Conservation (phyloP, 148 eudicot genomes). For the Fagopyrum esculentum region DNA sequence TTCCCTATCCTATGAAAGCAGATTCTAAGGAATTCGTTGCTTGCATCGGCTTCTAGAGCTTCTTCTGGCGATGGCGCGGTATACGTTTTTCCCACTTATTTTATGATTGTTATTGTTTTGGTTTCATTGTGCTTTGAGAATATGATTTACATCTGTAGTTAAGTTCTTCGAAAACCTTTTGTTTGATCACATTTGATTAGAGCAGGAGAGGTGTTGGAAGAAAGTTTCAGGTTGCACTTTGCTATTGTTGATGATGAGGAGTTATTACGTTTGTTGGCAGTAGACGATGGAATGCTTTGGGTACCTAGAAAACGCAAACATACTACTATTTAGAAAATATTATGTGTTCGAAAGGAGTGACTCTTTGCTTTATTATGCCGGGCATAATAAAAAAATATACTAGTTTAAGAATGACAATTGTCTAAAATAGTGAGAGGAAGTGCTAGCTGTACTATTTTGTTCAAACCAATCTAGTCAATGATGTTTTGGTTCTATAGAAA, state of each 20-base stretch:
- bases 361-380: not conserved
- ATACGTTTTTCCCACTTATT: not conserved
- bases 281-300: not conserved
- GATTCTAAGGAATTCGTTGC: conserved; percentile 22
- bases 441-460: not conserved
- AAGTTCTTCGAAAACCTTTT: not conserved
- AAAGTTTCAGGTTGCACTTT: not conserved
- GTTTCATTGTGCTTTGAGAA: not conserved
- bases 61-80: conserved; percentile 6
- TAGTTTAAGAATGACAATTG: not conserved
- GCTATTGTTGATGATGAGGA: not conserved
- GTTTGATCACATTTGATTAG: not conserved
- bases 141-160: not conserved
- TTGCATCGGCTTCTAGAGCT: conserved; percentile 7
- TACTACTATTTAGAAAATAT: not conserved
- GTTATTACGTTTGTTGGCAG: not conserved
- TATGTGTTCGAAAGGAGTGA: not conserved
- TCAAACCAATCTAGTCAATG: not conserved
- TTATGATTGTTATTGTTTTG: not conserved
- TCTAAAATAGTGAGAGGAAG: not conserved
- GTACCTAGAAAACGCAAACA: not conserved
- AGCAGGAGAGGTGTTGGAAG: conserved; percentile 1
- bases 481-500: not conserved
- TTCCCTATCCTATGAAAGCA: not conserved
- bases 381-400: too few species aligned